A percentile compares a stretch with the other conserved stretches of the same genome.
Evolutionary conservation across 148 eudicot species (phyloP).

Genomic region (Heliosperma pusillum): DNA sequence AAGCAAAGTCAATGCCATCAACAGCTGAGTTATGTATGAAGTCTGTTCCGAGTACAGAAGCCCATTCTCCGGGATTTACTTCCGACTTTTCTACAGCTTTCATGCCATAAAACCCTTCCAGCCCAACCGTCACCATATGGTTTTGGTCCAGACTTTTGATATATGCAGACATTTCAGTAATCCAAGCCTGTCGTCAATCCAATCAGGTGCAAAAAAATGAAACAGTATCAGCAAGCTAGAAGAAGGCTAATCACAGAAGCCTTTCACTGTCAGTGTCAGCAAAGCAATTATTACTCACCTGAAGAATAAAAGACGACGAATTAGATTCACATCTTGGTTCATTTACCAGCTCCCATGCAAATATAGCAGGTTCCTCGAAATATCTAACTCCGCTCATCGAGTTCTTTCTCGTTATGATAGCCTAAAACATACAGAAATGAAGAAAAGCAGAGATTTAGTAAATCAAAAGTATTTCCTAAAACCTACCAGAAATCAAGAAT

Average conservation of each 20-base stretch:
- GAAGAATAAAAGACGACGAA: conserved; percentile 40
- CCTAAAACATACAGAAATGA: conserved; percentile 24
- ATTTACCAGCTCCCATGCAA: conserved; percentile 57
- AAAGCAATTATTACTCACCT: conserved; percentile 21
- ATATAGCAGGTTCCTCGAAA: conserved; percentile 49
- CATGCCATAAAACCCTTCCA: conserved; percentile 52
- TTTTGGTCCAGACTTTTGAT: conserved; percentile 45
- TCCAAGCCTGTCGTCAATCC: conserved; percentile 41
- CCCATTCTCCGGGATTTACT: conserved; percentile 50
- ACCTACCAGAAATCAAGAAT: too few species aligned
- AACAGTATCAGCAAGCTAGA: not conserved
- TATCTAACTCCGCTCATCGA: conserved; percentile 44
- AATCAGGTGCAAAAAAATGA: not conserved
- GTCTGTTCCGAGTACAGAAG: conserved; percentile 48
- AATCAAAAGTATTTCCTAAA: not conserved
- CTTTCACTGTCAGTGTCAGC: not conserved
- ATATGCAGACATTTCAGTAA: conserved; percentile 48
- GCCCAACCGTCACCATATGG: conserved; percentile 49
- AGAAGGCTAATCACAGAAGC: not conserved
- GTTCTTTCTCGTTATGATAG: conserved; percentile 47
- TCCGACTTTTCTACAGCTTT: conserved; percentile 20
- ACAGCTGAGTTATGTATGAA: conserved; percentile 43
- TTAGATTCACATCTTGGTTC: conserved; percentile 47
- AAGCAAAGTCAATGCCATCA: conserved; percentile 51
- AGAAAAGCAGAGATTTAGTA: not conserved